Evolutionary conservation across 2,329 filamentous ascomycete genomes (phyloP).

Genomic region (Lasiodiplodia hormozganensis): DNA sequence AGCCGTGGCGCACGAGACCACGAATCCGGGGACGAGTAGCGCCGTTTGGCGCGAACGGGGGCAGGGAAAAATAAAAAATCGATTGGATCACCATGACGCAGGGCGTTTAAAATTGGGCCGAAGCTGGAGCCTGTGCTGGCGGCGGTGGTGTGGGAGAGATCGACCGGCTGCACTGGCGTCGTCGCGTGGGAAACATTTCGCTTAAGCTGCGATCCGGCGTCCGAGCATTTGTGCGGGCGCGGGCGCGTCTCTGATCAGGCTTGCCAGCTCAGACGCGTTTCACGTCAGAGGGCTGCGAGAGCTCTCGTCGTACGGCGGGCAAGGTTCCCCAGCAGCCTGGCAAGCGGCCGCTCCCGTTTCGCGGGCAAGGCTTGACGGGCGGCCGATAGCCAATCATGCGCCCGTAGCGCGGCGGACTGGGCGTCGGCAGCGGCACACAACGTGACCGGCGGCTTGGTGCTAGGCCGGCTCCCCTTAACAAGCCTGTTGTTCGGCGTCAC

Average conservation of each 20-base stretch:
- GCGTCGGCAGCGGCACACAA: not conserved
- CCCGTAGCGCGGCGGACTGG: not conserved
- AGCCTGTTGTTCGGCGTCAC: conserved; percentile 7
- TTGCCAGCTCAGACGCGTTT: conserved; percentile 24
- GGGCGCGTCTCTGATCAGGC: not conserved
- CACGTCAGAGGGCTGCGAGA: conserved; percentile 2
- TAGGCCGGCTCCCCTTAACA: conserved; percentile 20
- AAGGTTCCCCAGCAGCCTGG: conserved; percentile 4
- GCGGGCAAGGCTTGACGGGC: not conserved
- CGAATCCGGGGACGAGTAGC: not conserved
- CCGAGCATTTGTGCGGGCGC: conserved; percentile 8
- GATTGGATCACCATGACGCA: conserved; percentile 1
- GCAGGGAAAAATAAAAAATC: not conserved
- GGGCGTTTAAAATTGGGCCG: conserved; percentile 11
- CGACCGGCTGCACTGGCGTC: not conserved
- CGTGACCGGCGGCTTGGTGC: conserved; percentile 15
- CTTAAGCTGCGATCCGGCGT: conserved; percentile 13
- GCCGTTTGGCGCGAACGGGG: not conserved
- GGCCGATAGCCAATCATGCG: conserved; percentile 4
- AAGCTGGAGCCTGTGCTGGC: conserved; percentile 1
- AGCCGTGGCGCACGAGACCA: not conserved
- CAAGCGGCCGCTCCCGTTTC: conserved; percentile 3
- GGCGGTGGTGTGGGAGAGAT: conserved; percentile 1
- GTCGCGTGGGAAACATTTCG: conserved; percentile 16
- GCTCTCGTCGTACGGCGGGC: not conserved